These are phyloP conservation scores for Rutstroemia sydowiana DNA, from an alignment of 2,329 filamentous ascomycete genomes.

Conservation along the genomic window DNA sequence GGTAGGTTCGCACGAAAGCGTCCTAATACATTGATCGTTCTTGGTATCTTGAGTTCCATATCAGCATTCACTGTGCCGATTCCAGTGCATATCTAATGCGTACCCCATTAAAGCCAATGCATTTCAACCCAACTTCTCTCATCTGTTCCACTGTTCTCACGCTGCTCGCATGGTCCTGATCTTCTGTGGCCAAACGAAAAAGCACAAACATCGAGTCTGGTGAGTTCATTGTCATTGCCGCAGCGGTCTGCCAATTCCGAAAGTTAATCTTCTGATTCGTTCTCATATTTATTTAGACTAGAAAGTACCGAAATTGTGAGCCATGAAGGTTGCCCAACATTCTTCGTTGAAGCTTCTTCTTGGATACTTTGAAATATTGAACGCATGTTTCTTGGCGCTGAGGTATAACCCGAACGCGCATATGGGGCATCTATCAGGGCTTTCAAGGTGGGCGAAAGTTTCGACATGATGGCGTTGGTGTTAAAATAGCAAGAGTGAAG, in stretches of 20 bases:
- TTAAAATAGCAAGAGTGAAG: too few relatives aligned
- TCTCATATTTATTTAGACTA: neutral
- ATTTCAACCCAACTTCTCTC: conserved; percentile 68
- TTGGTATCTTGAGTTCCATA: conserved; percentile 47
- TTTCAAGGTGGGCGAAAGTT: conserved; percentile 64
- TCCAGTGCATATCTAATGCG: neutral
- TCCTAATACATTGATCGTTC: conserved; percentile 75
- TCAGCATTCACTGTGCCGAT: neutral
- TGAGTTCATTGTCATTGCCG: conserved; percentile 81
- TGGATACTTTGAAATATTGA: conserved; percentile 59
- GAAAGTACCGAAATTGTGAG: conserved; percentile 52
- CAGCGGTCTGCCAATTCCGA: conserved; percentile 51
- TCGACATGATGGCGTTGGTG: conserved; percentile 64
- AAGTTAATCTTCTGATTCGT: neutral
- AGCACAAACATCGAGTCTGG: conserved; percentile 64
- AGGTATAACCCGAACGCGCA: conserved; percentile 56
- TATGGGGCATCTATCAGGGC: conserved; percentile 64
- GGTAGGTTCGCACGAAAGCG: conserved; percentile 62
- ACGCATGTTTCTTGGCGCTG: conserved; percentile 55
- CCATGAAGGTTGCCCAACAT: conserved; percentile 59
- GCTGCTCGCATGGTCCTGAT: conserved; percentile 19
- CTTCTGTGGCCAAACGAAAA: conserved; percentile 20
- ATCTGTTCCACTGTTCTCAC: conserved; percentile 54
- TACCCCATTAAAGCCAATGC: conserved; percentile 67
- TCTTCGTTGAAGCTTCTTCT: conserved; percentile 51